Evolutionary conservation across 768 basidiomycete species (phyloP), one percentile per base, ranked within the genome.

Genomic region (Clavaria fumosa): DNA sequence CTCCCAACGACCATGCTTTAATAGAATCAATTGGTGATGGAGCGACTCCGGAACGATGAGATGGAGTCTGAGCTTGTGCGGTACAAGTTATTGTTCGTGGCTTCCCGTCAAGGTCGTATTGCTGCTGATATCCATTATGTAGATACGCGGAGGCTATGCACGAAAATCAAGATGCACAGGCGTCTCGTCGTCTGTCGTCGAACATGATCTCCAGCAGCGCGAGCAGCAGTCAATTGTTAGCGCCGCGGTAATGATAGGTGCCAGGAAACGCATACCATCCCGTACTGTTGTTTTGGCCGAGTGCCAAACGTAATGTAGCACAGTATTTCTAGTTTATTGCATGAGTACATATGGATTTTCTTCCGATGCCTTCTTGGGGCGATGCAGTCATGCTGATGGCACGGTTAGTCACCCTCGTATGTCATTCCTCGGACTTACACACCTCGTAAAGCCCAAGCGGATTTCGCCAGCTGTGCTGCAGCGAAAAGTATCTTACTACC

Each of bases 41-140:
- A 78, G 40, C 74, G 90, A 36, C 60, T 97, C 27, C 75, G 78
- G 42, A 84, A 85, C 47, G 93, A 99, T 53, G 90, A 96, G 53
- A 66, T 93, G 42, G 95, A 97, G 55, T 70, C 76, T 40, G 88
- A 97, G 54, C 71, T 99, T 12, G 91, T 99, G 26, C 75, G 82
- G 28, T 96, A 95, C 60, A 95, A 95, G 59, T 62, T 95, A 31
- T 54, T 93, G 84, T 90, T 49, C 54, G 80, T 63, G 5, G n/a
- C n/a, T n/a, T n/a, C n/a, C n/a, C n/a, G n/a, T n/a, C n/a, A n/a
- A n/a, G n/a, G 7, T 21, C 14, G 5, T 36, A 24, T 12, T 22
- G 20, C 23, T 43, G 19, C 14, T 31, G 15, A 35, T 50, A 28
- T 39, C 23, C 27, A 18, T 33, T 32, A 23, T 28, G 22, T 32